Evolutionary conservation across 2,329 filamentous ascomycete genomes (phyloP), one percentile per base, ranked within the genome.

Genomic region (Macrophomina pseudophaseolina): DNA sequence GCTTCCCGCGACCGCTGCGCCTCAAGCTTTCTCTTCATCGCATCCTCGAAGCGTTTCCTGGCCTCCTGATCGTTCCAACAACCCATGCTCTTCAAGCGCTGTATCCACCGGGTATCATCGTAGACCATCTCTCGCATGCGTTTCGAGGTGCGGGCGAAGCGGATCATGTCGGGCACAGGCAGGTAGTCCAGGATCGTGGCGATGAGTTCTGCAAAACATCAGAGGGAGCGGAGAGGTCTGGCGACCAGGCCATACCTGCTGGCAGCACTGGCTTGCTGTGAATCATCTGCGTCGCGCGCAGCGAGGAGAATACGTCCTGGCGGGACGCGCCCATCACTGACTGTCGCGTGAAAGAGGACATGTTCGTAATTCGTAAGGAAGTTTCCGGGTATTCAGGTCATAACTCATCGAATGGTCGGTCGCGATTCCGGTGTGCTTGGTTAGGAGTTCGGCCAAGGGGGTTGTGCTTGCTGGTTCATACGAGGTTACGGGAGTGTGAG

Each of bases 121-220:
- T 98, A 99, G 3, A 97, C 94, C 94, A 99, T 99, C 80, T 99
- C 95, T 75, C 91, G 90, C 85, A 98, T 88, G 68, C 92, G 91
- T 75, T 88, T 91, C 67, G 93, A 97, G 30, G 91, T 89, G 69
- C 90, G 89, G 52, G 95, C 94, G 75, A 93, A 94, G 71, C 89
- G 88, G 76, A 98, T 87, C 73, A 97, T 89, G 78, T 97, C 94
- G 68, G 90, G 83, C 33, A 97, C 86, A 46, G 92, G 91, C 46
- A 98, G 87, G 80, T 96, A 93, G 76, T 97, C 93, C 75, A 99
- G 87, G 71, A 99, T 93, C 0, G 89, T 86, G 35, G 91, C 90
- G 72, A 98, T 87, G 71, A 98, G 92, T 81, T 98, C 94, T 92
- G 60, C 40, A 40, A 32, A 12, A 18, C 32, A 30, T 65, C 32